Base-by-base conservation (phyloP, 768 basidiomycete species). In the Auriscalpium microsporum region DNA sequence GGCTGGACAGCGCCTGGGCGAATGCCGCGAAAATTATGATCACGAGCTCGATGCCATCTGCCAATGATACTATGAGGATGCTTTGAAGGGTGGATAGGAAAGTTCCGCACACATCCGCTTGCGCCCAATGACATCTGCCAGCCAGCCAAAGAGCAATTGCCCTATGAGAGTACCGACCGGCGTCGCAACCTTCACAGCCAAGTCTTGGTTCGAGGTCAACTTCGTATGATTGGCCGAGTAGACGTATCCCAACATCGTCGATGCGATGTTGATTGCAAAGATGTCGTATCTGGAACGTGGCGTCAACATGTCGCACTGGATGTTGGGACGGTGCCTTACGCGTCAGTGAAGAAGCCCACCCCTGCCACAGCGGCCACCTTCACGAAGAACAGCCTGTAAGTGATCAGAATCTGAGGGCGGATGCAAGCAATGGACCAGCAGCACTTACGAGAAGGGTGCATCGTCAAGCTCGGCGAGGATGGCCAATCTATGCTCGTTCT, bases 321-420 rank as follows among this genome's bases (percentile, higher is more conserved):
- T 33, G 8, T 28, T 5, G 13, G 1, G 2, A 6, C 2, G 4
- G 37, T 8, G 1, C 69, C 79, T 62, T 60, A 83, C 80, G 85
- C 83, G 72, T 90, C 91, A 48, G 92, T 92, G 76, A 93, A 94
- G 78, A 94, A 94, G 28, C 92, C 92, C 10, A 86, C 86, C 62
- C 92, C 90, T 2, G 89, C 74, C 42, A 76, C 72, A 37, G 67
- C 28, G 55, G 60, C 64, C n/a, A 75, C 65, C 63, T 78, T 79
- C 53, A 77, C 69, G 58, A 81, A 80, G 68, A 79, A 79, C 71
- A 73, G 77, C 1, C 73, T 74, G 55, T 37, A 52, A 9, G 17
- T 44, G 10, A 10, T 42, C 16, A 28, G 28, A 16, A 50, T 8
- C 14, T 19, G 9, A 11, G 3, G 2, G 11, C 23, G 11, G 6